Evolutionary conservation across 179 eudicot genomes (phyloP).

Genomic region (Carnegiea gigantea): DNA sequence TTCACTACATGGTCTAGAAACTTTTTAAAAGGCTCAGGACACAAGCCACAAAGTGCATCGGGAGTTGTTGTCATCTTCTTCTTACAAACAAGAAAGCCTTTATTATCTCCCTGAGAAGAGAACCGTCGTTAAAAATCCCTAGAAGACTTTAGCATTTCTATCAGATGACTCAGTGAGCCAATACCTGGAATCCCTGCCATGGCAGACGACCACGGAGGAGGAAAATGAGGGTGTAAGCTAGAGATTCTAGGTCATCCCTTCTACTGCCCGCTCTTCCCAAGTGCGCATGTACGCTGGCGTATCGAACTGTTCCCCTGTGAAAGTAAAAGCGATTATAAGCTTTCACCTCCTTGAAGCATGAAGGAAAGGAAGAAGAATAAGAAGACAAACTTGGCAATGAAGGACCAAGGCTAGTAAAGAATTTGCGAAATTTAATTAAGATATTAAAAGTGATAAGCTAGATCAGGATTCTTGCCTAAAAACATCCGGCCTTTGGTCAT

Average conservation of each 20-base stretch:
- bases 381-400: not conserved
- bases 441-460: not conserved
- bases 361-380: not conserved
- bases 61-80: slow-evolving; percentile 51
- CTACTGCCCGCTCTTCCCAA: slow-evolving; percentile 65
- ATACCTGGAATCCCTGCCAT: slow-evolving; percentile 57
- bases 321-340: slow-evolving; percentile 8
- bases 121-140: not conserved
- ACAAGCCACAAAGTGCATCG: slow-evolving; percentile 41
- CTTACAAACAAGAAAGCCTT: slow-evolving; percentile 45
- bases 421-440: not conserved
- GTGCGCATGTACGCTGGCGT: slow-evolving; percentile 76
- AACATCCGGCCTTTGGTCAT: slow-evolving; percentile 61
- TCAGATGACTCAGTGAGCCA: not conserved
- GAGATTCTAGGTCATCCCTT: slow-evolving; percentile 67
- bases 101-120: slow-evolving; percentile 45
- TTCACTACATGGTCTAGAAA: slow-evolving; percentile 55
- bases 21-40: slow-evolving; percentile 49
- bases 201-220: slow-evolving; percentile 59
- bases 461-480: slow-evolving; percentile 40
- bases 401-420: not conserved
- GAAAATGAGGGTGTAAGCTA: slow-evolving; percentile 60
- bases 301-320: slow-evolving; percentile 61
- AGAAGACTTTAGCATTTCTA: not conserved
- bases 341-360: not conserved